Conservation (phyloP, 768 basidiomycete species). For the Mycena leptocephala region DNA sequence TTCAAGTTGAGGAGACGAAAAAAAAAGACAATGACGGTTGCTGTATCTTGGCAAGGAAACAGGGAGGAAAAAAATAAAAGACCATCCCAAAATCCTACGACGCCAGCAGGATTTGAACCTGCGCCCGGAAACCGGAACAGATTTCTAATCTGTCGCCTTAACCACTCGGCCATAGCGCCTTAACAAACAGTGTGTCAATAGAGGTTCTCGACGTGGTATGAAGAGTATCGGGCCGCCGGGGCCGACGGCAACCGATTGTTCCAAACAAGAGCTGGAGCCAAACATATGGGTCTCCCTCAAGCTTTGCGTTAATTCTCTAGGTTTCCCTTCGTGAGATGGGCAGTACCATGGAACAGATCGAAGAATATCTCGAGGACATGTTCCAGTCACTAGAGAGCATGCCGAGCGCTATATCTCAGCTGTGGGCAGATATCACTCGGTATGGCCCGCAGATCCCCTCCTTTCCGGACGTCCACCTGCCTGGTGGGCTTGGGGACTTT, state of each 20-base stretch:
- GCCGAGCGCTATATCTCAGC: constrained; percentile 69
- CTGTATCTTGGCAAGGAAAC: not conserved
- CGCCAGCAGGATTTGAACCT: constrained; percentile 45
- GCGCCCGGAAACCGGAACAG: constrained; percentile 50
- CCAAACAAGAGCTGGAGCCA: not conserved
- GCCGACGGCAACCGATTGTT: not conserved
- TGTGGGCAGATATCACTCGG: constrained; percentile 87
- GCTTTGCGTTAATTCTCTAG: not conserved
- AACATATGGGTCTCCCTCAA: not conserved
- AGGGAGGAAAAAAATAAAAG: not conserved
- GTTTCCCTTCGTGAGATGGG: not conserved
- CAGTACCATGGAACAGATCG: constrained; percentile 74
- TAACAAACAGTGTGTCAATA: no score
- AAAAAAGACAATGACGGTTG: no score
- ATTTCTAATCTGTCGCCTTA: constrained; percentile 65
- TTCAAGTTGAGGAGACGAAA: no score
- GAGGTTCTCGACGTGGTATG: no score
- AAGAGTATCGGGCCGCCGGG: no score
- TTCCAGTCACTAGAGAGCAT: constrained; percentile 72
- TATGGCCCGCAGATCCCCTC: constrained; percentile 81
- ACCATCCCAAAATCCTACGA: not conserved
- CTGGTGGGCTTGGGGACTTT: constrained; percentile 76
- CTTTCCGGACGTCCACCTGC: constrained; percentile 68
- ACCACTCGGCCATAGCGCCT: constrained; percentile 65
- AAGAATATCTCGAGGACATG: constrained; percentile 70